Evolutionary conservation across 2,329 filamentous ascomycete genomes (phyloP), one percentile per base, ranked within the genome.

Genomic region (Thelonectria discophora): DNA sequence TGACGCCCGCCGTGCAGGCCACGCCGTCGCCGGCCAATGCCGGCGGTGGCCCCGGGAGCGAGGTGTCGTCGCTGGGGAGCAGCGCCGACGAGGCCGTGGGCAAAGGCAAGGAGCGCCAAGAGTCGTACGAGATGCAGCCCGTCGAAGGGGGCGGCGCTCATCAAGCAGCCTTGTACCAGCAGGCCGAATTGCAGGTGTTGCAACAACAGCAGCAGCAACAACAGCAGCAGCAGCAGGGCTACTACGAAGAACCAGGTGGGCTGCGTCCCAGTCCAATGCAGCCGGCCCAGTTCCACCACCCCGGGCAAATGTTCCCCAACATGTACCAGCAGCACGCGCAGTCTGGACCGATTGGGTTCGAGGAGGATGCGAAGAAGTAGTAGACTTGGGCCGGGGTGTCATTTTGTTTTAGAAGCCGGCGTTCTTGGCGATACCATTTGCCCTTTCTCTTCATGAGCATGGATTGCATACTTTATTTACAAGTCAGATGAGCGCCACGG

Each of bases 121-220:
- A 84, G 61, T 75, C 76, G 4, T 86, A 83, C 55, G 84, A 86
- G 74, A 73, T 86, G 70, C 76, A 80, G 30, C 76, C 81, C 56
- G 81, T 83, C 0, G 75, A 81, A n/a, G n/a, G n/a, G 32, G 73
- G 71, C 46, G 74, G 46, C 21, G 30, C 73, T 20, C 76, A 72
- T 4, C 74, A 72, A 1, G 24, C 65, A 18, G 30, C 57, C 47
- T 60, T 63, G 6, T 58, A 63, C 12, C 63, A 65, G 20, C 60
- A 65, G 8, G 32, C 53, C 13, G 52, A 52, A n/a, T 11, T 11
- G 3, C 32, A 34, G 13, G 32, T 13, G 32, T 34, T 34, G 32
- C 32, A 34, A 9, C 32, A 34, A 9, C 32, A 34, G 13, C 32
- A 34, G 13, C 32, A 34, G 3, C 32, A 5, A 11, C 32, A 34